phyloP scores from a whole-genome alignment of 345 rosid species.

The Sonneratia caseolaris region DNA sequence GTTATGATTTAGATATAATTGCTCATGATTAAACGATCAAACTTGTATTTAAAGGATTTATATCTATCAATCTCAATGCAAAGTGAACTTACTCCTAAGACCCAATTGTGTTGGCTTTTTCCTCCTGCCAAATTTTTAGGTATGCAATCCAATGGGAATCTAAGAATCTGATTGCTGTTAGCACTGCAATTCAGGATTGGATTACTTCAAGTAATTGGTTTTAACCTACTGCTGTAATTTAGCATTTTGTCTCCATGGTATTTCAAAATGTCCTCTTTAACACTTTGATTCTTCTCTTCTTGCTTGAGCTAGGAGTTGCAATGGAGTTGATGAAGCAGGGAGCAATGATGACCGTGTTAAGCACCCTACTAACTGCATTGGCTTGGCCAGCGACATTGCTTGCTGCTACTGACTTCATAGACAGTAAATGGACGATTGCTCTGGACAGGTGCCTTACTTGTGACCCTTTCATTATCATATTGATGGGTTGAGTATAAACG shows the following conservation, averaged over 20 bases:
- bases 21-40: neutral
- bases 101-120: neutral
- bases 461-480: neutral
- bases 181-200: constrained; percentile 98
- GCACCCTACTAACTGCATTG: constrained; percentile 66
- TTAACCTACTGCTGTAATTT: constrained; percentile 11
- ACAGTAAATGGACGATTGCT: constrained; percentile 89
- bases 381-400: constrained; percentile 89
- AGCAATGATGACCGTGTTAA: constrained; percentile 90
- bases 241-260: neutral
- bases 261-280: neutral
- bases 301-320: constrained; percentile 46
- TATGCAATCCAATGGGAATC: constrained; percentile 93
- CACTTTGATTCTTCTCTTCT: constrained; percentile 3
- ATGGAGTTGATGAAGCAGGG: constrained; percentile 86
- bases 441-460: constrained; percentile 56
- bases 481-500: neutral
- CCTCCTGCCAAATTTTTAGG: constrained; percentile 28
- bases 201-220: constrained; percentile 82
- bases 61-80: neutral
- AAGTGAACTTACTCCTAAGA: neutral
- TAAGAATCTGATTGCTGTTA: constrained; percentile 73
- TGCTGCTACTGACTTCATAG: constrained; percentile 79
- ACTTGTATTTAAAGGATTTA: neutral
- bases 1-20: neutral